A percentile compares a stretch with the other conserved stretches of the same genome.
Conservation (phyloP, 139 green algal genomes). For the Edaphochlamys debaryana region DNA sequence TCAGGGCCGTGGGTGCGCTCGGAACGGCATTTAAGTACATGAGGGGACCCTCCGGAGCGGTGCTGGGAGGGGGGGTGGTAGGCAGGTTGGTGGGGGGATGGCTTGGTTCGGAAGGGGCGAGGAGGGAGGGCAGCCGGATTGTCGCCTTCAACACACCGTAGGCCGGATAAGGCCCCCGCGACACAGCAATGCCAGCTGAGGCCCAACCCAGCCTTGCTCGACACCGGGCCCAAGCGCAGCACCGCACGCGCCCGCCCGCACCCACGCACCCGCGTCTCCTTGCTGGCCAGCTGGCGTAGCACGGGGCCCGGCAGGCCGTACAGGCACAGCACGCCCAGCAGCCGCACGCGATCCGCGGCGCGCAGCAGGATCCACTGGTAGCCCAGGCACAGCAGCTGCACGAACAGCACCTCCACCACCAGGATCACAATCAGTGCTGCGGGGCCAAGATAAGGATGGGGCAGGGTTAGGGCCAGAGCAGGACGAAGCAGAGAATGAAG, state of each 20-base stretch:
- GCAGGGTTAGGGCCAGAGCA: neutral
- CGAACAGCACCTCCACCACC: slow-evolving; percentile 22
- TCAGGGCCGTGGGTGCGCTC: no score
- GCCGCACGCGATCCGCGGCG: slow-evolving; percentile 15
- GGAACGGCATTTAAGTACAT: no score
- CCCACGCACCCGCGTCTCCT: neutral
- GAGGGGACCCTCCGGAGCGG: no score
- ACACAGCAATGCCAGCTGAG: no score
- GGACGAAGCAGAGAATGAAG: neutral
- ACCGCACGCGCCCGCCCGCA: neutral
- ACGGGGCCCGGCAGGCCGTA: slow-evolving; percentile 36
- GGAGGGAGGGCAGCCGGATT: neutral
- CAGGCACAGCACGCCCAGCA: slow-evolving; percentile 24
- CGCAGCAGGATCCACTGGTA: slow-evolving; percentile 29
- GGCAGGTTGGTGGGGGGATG: no score
- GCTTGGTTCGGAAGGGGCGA: no score
- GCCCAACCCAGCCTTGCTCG: neutral
- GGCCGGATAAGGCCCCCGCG: no score
- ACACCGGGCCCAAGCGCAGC: neutral
- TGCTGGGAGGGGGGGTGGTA: no score
- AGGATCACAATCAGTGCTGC: slow-evolving; percentile 26
- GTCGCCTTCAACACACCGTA: neutral
- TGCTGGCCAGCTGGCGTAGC: slow-evolving; percentile 27
- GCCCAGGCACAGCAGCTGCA: slow-evolving; percentile 11
- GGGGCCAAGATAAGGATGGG: neutral